phyloP scores from a whole-genome alignment of 202 grass and related monocot species.

The Schoenoplectus tabernaemontani region DNA sequence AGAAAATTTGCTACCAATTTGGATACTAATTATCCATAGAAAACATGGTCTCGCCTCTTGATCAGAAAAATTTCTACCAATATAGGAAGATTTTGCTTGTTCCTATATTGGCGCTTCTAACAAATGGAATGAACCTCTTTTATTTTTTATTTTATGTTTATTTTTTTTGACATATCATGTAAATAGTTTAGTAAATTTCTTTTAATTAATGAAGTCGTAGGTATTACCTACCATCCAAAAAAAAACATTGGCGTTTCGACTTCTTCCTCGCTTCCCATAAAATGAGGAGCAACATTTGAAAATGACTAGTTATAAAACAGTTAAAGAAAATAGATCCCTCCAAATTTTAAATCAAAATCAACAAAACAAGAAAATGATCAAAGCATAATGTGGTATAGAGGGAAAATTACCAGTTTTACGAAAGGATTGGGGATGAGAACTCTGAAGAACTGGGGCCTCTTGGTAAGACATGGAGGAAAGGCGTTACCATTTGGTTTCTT shows the following conservation, averaged over 20 bases:
- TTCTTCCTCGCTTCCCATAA: too few species aligned
- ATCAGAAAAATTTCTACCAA: not conserved
- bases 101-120: too few species aligned
- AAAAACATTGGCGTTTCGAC: too few species aligned
- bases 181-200: too few species aligned
- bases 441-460: conserved; percentile 22
- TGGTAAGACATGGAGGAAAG: not conserved
- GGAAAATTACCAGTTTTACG: conserved; percentile 12
- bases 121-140: too few species aligned
- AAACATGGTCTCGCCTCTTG: not conserved
- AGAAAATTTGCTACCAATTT: not conserved
- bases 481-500: not conserved
- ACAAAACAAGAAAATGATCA: not conserved
- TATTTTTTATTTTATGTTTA: too few species aligned
- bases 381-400: not conserved
- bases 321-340: not conserved
- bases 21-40: not conserved
- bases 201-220: too few species aligned
- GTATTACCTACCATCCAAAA: too few species aligned
- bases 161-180: too few species aligned
- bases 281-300: not conserved
- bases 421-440: conserved; percentile 27
- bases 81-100: too few species aligned
- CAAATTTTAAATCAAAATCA: not conserved
- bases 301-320: not conserved